Base-by-base conservation (phyloP, 2,329 filamentous ascomycete genomes). In the Lasiodiplodia citricola region DNA sequence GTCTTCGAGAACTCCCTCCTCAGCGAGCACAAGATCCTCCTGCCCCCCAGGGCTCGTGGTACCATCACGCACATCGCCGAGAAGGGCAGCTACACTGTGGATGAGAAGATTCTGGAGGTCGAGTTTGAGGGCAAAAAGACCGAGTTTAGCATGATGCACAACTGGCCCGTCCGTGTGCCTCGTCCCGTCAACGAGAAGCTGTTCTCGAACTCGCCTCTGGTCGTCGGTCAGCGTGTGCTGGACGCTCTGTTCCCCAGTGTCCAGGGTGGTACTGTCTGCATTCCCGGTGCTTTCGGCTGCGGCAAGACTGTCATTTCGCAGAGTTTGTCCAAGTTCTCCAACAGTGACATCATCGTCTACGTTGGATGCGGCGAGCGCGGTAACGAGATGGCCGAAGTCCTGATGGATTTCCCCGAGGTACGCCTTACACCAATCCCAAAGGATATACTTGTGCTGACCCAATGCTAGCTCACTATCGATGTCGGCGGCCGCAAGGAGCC, bases 271-370 rank as follows among this genome's bases (percentile, higher is more conserved):
- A 99, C 96, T 55, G 94, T 98, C 73, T 97, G 95, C 79, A 99
- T 99, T 78, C 96, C 96, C 31, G 96, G 96, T 80, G 96, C 96
- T 83, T 99, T 99, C 80, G 96, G 96, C 73, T 99, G 96, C 78
- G 96, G 96, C 79, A 99, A 99, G 90, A 99, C 96, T 76, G 96
- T 99, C 85, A 99, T 99, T 83, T 94, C 91, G 77, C 96, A 99
- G 84, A 97, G 93, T 70, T 92, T 99, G 72, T 99, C 96, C 82
- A 99, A 99, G 84, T 99, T 99, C 86, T 99, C 96, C 78, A 99
- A 99, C 90, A 96, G 92, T 81, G 96, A 99, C 80, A 93, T 98
- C 77, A 99, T 99, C 74, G 92, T 99, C 75, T 99, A 99, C 80
- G 96, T 99, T 70, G 96, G 96, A 70, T 85, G 84, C 74, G 93